Conservation (phyloP, 805 yeast genomes). For the Spencermartinsiella europaea region DNA sequence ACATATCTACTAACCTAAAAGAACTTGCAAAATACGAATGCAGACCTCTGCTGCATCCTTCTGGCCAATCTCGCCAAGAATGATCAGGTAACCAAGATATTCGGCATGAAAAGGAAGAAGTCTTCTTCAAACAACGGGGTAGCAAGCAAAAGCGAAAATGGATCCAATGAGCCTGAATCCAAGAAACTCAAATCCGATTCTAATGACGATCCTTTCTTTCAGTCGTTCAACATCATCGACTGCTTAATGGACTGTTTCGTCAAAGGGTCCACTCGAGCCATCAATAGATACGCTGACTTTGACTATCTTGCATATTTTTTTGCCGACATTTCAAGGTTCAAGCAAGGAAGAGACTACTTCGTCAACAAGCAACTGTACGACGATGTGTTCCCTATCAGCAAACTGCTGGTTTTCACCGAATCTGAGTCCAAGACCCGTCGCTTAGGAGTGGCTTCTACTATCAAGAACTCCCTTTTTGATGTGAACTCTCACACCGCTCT, state of each 20-base stretch:
- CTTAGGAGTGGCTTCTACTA: slow-evolving; percentile 88
- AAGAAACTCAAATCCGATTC: too few relatives aligned
- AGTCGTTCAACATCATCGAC: slow-evolving; percentile 49
- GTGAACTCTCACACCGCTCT: slow-evolving; percentile 58
- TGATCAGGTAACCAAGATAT: slow-evolving; percentile 52
- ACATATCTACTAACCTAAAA: slow-evolving; percentile 18
- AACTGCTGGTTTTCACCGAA: slow-evolving; percentile 76
- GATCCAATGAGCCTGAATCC: too few relatives aligned
- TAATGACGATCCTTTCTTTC: slow-evolving; percentile 49
- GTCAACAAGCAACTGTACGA: slow-evolving; percentile 69
- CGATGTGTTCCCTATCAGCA: slow-evolving; percentile 71
- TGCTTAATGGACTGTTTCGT: slow-evolving; percentile 87
- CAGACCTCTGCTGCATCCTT: slow-evolving; percentile 79
- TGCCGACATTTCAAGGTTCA: slow-evolving; percentile 79
- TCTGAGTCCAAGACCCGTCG: slow-evolving; percentile 72
- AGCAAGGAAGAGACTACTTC: slow-evolving; percentile 58
- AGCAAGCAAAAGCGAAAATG: slow-evolving; percentile 33
- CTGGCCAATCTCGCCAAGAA: slow-evolving; percentile 82
- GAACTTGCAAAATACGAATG: slow-evolving; percentile 54
- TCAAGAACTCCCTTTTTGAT: slow-evolving; percentile 85
- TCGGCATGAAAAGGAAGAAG: slow-evolving; percentile 32
- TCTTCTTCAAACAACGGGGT: background rate
- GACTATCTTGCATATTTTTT: slow-evolving; percentile 86
- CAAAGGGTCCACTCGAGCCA: slow-evolving; percentile 66
- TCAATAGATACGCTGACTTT: slow-evolving; percentile 67